Evolutionary conservation across 2,329 filamentous ascomycete species (phyloP).

Genomic region (Fusarium veterinarium): DNA sequence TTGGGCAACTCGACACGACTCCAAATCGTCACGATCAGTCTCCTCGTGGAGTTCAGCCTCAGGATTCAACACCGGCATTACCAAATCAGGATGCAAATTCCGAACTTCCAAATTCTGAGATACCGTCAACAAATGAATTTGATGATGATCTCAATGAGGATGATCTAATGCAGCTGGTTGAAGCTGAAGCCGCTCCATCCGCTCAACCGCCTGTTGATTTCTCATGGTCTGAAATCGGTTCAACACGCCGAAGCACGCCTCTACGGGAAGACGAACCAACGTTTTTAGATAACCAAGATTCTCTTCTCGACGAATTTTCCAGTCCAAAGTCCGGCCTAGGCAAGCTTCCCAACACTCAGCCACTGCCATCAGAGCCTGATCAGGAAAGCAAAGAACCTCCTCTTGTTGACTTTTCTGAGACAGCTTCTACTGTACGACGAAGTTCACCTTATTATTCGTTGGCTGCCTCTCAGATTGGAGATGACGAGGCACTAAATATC

Average conservation of each 20-base stretch:
- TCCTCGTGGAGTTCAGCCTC: not conserved
- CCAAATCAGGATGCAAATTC: not conserved
- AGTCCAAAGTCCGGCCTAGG: constrained; percentile 40
- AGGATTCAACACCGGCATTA: not conserved
- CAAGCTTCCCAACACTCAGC: constrained; percentile 48
- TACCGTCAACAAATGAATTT: constrained; percentile 18
- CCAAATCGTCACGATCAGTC: constrained; percentile 44
- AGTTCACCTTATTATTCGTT: constrained; percentile 46
- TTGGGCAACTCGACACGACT: constrained; percentile 50
- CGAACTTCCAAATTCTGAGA: not conserved
- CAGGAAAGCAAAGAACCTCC: not conserved
- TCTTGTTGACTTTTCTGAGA: constrained; percentile 50
- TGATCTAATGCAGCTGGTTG: constrained; percentile 36
- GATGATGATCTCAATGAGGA: constrained; percentile 43
- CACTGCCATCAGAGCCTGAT: constrained; percentile 32
- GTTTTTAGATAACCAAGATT: constrained; percentile 43
- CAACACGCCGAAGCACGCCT: constrained; percentile 48
- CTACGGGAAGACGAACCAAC: constrained; percentile 13
- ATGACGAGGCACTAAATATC: constrained; percentile 33
- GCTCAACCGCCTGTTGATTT: constrained; percentile 20
- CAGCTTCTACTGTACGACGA: constrained; percentile 48
- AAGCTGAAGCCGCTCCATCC: not conserved
- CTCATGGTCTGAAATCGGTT: constrained; percentile 46
- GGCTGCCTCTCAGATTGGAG: not conserved
- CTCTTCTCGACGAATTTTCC: constrained; percentile 40